Evolutionary conservation across 1,139 yeast genomes (phyloP).

Genomic region (Pichia sorboxylosa): DNA sequence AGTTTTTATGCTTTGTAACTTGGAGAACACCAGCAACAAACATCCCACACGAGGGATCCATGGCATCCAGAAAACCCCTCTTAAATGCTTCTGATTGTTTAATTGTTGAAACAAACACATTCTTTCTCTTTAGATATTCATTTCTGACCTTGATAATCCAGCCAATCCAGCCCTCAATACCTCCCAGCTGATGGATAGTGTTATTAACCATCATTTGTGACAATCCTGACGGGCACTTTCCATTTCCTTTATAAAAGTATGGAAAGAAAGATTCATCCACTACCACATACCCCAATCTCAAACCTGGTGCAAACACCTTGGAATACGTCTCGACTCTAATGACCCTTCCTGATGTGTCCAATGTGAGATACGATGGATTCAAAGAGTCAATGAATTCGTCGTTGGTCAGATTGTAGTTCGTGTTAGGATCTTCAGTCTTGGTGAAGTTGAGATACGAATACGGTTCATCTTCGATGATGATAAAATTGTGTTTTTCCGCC

Average conservation of each 20-base stretch:
- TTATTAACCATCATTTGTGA: conserved; percentile 32
- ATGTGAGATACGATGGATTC: conserved; percentile 53
- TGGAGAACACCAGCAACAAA: conserved; percentile 50
- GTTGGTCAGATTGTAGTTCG: conserved; percentile 27
- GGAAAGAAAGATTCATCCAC: conserved; percentile 44
- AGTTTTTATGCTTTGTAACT: conserved; percentile 24
- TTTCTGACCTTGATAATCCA: conserved; percentile 57
- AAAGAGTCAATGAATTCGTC: conserved; percentile 44
- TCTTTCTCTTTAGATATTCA: conserved; percentile 46
- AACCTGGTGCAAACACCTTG: conserved; percentile 78
- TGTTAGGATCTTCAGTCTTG: conserved; percentile 15
- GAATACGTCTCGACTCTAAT: conserved; percentile 78
- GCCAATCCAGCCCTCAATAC: conserved; percentile 52
- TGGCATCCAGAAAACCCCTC: conserved; percentile 30
- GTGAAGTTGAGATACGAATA: conserved; percentile 48
- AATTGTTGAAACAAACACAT: conserved; percentile 31
- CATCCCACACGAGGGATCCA: conserved; percentile 75
- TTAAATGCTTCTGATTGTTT: conserved; percentile 26
- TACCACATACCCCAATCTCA: conserved; percentile 72
- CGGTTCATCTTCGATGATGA: conserved; percentile 85
- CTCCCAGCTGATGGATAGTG: conserved; percentile 27
- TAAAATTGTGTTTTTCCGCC: conserved; percentile 60
- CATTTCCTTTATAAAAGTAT: no score
- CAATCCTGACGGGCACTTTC: conserved; percentile 39
- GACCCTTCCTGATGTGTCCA: conserved; percentile 75